A percentile compares a stretch with the other conserved stretches of the same genome.
These are phyloP conservation scores for Polytolypa hystricis DNA, from an alignment of 2,329 filamentous ascomycete genomes.

Conservation along the genomic window DNA sequence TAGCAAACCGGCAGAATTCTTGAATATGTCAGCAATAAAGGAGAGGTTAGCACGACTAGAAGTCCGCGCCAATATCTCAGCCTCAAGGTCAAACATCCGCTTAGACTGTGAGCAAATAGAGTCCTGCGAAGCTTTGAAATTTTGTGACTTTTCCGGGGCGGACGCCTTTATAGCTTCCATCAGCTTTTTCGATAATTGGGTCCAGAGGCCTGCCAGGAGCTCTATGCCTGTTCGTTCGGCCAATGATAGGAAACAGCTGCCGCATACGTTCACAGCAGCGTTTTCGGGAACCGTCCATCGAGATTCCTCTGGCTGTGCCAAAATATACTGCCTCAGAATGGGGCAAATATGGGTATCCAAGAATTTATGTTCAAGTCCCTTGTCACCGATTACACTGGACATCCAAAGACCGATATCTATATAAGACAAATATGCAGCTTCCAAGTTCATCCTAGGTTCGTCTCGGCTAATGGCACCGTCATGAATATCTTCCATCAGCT, in stretches of 20 bases:
- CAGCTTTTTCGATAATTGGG: conserved; percentile 49
- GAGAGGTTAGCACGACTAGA: conserved; percentile 16
- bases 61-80: conserved; percentile 24
- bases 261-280: conserved; percentile 27
- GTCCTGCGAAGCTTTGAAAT: conserved; percentile 62
- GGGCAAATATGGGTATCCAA: conserved; percentile 40
- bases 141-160: conserved; percentile 69
- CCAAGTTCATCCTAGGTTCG: conserved; percentile 58
- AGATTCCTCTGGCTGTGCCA: conserved; percentile 32
- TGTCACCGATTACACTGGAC: conserved; percentile 34
- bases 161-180: conserved; percentile 59
- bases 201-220: conserved; percentile 51
- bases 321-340: conserved; percentile 43
- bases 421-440: conserved; percentile 65
- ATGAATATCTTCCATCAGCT: conserved; percentile 57
- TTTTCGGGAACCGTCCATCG: conserved; percentile 41
- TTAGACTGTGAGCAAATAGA: conserved; percentile 53
- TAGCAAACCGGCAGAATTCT: conserved; percentile 28
- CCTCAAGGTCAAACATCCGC: conserved; percentile 54
- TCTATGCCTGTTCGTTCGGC: conserved; percentile 32
- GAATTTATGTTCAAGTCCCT: conserved; percentile 38
- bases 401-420: conserved; percentile 52
- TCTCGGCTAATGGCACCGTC: conserved; percentile 62
- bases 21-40: conserved; percentile 22
- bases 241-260: conserved; percentile 29